Conservation (phyloP, 176 grass and related monocot genomes). For the Cenchrus americanus region DNA sequence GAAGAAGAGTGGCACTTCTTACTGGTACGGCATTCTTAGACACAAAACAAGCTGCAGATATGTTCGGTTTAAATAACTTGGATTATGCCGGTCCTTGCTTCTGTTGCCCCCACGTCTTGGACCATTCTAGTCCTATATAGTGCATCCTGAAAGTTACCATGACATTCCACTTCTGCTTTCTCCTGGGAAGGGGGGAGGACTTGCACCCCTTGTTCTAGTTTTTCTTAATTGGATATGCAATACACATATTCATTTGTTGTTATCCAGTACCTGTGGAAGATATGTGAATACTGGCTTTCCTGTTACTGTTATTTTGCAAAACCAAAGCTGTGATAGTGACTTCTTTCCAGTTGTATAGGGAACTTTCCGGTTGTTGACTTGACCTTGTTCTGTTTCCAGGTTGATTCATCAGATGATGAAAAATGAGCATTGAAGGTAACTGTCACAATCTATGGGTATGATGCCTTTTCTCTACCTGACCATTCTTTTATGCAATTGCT, state of each 20-base stretch:
- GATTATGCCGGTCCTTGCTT: conserved; percentile 11
- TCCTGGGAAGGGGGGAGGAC: neutral
- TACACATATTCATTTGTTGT: neutral
- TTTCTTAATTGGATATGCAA: neutral
- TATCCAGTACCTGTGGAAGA: neutral
- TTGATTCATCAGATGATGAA: conserved; percentile 40
- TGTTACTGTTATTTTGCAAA: neutral
- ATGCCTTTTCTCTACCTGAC: conserved; percentile 3
- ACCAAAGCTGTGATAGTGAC: neutral
- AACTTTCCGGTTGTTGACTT: conserved; percentile 16
- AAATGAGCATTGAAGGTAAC: conserved; percentile 28
- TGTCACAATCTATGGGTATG: neutral
- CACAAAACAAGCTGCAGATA: neutral
- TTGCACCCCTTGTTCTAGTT: neutral
- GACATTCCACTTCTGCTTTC: conserved; percentile 4
- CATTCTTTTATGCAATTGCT: conserved; percentile 12
- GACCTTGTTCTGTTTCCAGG: conserved; percentile 34
- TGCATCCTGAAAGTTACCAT: conserved; percentile 11
- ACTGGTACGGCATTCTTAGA: conserved; percentile 43
- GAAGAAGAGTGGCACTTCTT: conserved; percentile 87
- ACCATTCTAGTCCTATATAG: neutral
- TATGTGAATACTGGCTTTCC: neutral
- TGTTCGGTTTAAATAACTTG: neutral
- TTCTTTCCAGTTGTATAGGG: conserved; percentile 11
- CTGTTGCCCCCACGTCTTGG: neutral